A percentile compares a stretch with the other conserved stretches of the same genome.
phyloP scores from a whole-genome alignment of 2,329 filamentous ascomycete genomes.

The Colletotrichum chlorophyti region DNA sequence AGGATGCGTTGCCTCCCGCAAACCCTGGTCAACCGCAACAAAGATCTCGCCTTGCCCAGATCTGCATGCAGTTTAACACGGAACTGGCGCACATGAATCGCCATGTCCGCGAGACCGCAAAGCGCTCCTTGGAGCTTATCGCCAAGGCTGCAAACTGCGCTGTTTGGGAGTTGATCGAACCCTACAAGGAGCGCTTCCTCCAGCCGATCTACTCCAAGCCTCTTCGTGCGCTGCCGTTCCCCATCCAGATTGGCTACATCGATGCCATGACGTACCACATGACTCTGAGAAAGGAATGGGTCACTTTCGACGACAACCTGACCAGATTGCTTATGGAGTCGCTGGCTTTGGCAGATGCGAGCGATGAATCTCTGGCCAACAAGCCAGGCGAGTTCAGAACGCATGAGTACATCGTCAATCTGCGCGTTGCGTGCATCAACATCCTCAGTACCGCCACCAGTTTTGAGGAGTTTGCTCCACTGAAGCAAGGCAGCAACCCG shows the following conservation, averaged over 20 bases:
- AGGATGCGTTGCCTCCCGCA: constrained; percentile 64
- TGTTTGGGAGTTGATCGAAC: constrained; percentile 86
- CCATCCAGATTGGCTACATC: constrained; percentile 97
- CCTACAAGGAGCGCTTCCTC: constrained; percentile 89
- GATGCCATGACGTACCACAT: constrained; percentile 97
- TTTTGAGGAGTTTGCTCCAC: constrained; percentile 81
- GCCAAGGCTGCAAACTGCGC: constrained; percentile 79
- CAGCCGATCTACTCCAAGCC: constrained; percentile 95
- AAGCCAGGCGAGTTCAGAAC: constrained; percentile 94
- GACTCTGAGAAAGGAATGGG: constrained; percentile 84
- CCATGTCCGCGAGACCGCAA: constrained; percentile 88
- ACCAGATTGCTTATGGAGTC: constrained; percentile 93
- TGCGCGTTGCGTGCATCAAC: constrained; percentile 92
- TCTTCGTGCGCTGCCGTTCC: constrained; percentile 87
- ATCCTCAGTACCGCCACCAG: constrained; percentile 92
- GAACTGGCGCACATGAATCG: constrained; percentile 96
- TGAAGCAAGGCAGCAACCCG: constrained; percentile 69
- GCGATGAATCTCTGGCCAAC: constrained; percentile 89
- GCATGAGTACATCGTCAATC: constrained; percentile 90
- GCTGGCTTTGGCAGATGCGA: constrained; percentile 90
- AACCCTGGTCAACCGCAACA: constrained; percentile 48
- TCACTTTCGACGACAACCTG: constrained; percentile 90
- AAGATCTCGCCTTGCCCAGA: constrained; percentile 69
- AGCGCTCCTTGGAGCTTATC: constrained; percentile 80
- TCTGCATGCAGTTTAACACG: constrained; percentile 85